These are phyloP conservation scores for Pythium rishiriense DNA, from an alignment of 352 stramenopile genomes.

Conservation along the genomic window DNA sequence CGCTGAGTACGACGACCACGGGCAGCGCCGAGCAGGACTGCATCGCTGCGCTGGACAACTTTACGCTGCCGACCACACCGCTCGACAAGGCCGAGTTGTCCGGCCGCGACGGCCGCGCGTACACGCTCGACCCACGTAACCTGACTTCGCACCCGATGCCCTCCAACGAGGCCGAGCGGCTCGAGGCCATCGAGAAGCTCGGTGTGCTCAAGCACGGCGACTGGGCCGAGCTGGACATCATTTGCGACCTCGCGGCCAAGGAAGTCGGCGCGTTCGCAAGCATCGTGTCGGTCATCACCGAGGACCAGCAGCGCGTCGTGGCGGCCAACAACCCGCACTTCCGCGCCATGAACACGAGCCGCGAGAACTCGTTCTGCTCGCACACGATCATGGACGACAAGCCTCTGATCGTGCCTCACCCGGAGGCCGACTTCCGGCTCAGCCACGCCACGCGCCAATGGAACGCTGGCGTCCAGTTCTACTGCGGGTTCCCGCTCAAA, in stretches of 20 bases:
- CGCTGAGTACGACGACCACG: not conserved
- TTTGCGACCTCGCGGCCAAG: conserved; percentile 58
- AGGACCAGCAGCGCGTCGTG: conserved; percentile 45
- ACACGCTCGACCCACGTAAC: conserved; percentile 30
- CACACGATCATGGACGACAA: conserved; percentile 60
- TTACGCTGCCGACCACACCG: conserved; percentile 4
- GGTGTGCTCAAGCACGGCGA: conserved; percentile 35
- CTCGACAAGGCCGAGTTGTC: conserved; percentile 43
- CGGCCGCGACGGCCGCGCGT: conserved; percentile 43
- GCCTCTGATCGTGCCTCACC: conserved; percentile 54
- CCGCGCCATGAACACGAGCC: conserved; percentile 36
- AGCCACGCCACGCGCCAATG: conserved; percentile 20
- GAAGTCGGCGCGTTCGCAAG: conserved; percentile 54
- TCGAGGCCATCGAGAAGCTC: conserved; percentile 43
- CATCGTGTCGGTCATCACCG: conserved; percentile 61
- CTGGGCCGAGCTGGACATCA: conserved; percentile 62
- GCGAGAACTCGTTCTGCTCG: conserved; percentile 37
- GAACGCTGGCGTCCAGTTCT: conserved; percentile 50
- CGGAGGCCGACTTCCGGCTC: conserved; percentile 61
- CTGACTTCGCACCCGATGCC: conserved; percentile 34
- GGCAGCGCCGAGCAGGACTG: not conserved
- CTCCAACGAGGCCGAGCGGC: conserved; percentile 45
- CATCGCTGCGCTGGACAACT: not conserved
- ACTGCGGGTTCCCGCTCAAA: conserved; percentile 68
- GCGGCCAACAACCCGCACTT: conserved; percentile 40